These are phyloP conservation scores for Alisma plantagoaquatica DNA, from an alignment of 106 monocot genomes.

Conservation along the genomic window DNA sequence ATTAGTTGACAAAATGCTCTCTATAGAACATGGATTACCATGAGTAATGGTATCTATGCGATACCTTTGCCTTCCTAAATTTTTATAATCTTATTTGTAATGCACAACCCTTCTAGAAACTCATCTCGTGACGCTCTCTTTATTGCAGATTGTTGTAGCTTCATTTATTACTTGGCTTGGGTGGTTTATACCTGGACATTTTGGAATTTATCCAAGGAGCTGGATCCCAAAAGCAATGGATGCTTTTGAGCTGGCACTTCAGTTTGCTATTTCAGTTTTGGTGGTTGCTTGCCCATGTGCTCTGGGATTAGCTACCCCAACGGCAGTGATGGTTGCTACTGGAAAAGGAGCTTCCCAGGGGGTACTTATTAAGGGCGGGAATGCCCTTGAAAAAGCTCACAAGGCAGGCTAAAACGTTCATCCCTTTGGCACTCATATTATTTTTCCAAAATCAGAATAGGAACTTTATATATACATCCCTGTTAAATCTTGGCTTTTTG, in stretches of 20 bases:
- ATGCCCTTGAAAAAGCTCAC: constrained; percentile 90
- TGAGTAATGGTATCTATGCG: too few relatives aligned
- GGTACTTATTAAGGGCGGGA: constrained; percentile 89
- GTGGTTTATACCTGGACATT: constrained; percentile 64
- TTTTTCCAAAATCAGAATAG: too few relatives aligned
- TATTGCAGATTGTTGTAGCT: constrained; percentile 44
- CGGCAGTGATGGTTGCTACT: constrained; percentile 98
- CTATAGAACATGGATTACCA: too few relatives aligned
- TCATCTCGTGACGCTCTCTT: too few relatives aligned
- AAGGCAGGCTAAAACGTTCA: constrained; percentile 37
- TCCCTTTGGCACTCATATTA: too few relatives aligned
- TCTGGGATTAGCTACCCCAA: constrained; percentile 88
- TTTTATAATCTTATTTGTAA: too few relatives aligned
- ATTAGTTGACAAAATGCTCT: too few relatives aligned
- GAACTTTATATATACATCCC: too few relatives aligned
- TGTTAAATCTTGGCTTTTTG: too few relatives aligned
- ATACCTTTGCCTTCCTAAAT: too few relatives aligned
- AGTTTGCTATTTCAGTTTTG: constrained; percentile 91
- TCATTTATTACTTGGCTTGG: constrained; percentile 74
- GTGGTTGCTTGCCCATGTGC: constrained; percentile 97
- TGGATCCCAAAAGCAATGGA: constrained; percentile 93
- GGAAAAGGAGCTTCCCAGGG: constrained; percentile 97
- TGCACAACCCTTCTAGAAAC: too few relatives aligned
- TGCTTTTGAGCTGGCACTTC: constrained; percentile 77
- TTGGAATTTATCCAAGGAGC: constrained; percentile 54